Conservation (phyloP, 495 filamentous ascomycete species). For the Rusavskia elegans region DNA sequence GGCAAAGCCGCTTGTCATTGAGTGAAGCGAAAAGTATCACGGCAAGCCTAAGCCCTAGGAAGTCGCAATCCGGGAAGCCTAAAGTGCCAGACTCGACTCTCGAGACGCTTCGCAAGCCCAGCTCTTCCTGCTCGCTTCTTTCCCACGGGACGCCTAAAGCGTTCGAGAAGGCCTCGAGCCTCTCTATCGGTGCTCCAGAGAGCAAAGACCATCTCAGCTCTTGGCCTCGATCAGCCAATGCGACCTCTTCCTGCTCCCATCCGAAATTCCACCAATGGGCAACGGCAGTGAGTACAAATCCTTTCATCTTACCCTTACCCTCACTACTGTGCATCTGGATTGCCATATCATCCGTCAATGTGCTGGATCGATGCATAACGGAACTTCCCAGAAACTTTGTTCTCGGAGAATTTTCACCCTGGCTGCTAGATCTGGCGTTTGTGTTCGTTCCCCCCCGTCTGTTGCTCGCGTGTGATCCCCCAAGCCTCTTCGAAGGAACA, state of each 20-base stretch:
- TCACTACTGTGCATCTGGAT: no score
- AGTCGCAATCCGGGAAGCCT: conserved; percentile 1
- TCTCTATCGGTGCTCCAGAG: no score
- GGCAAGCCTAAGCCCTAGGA: conserved; percentile 3
- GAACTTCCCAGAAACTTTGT: not conserved
- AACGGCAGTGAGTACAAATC: not conserved
- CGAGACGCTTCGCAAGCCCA: not conserved
- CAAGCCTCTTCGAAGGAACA: not conserved
- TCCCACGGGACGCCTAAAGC: not conserved
- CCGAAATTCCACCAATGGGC: not conserved
- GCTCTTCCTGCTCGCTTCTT: not conserved
- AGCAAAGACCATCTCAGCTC: no score
- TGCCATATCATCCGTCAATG: no score
- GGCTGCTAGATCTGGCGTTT: not conserved
- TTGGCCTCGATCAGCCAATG: not conserved
- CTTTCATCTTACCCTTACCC: no score
- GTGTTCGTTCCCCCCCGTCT: not conserved
- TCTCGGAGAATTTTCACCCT: not conserved
- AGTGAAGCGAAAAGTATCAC: not conserved
- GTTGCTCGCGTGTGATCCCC: not conserved
- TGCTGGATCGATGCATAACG: no score
- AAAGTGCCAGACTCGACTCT: conserved; percentile 1
- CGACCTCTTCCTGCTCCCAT: not conserved
- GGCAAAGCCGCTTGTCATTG: not conserved
- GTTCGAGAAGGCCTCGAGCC: not conserved